These are phyloP conservation scores for Paspalum vaginatum DNA, from an alignment of 176 grass and related monocot species.

Conservation along the genomic window DNA sequence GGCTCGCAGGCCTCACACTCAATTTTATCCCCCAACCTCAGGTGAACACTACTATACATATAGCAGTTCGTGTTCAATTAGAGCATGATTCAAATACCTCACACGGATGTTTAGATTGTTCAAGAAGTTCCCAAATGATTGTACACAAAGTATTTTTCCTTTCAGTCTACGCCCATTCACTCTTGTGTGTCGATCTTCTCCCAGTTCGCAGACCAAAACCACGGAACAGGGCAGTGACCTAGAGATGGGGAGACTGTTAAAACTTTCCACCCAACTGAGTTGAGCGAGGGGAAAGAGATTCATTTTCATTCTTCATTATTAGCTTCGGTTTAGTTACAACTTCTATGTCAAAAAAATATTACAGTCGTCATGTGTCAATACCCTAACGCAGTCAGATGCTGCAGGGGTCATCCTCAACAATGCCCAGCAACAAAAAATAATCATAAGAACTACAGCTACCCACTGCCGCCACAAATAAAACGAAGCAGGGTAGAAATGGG, in stretches of 20 bases:
- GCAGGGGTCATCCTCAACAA: slow-evolving; percentile 29
- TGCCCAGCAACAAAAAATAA: background rate
- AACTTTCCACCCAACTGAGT: background rate
- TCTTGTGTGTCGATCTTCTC: background rate
- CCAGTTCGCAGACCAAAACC: background rate
- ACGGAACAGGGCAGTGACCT: background rate
- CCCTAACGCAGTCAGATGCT: slow-evolving; percentile 20
- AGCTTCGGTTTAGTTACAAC: slow-evolving; percentile 42
- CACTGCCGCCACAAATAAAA: slow-evolving; percentile 39
- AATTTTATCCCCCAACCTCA: too few relatives aligned
- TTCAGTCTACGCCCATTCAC: too few relatives aligned
- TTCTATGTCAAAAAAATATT: slow-evolving; percentile 41
- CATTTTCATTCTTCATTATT: slow-evolving; percentile 38
- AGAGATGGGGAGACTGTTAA: slow-evolving; percentile 7
- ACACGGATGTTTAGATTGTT: background rate
- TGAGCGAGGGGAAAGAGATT: background rate
- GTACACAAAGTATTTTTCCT: background rate
- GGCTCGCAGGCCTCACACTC: too few relatives aligned
- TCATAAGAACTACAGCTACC: slow-evolving; percentile 23
- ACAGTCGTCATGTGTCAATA: slow-evolving; percentile 19
- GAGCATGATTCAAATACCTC: background rate
- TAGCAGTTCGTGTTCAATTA: too few relatives aligned
- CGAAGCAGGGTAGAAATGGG: slow-evolving; percentile 40
- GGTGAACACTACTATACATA: too few relatives aligned
- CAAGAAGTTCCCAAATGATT: too few relatives aligned